Conservation (phyloP, 441 rosid genomes). For the Theobroma grandiflorum region DNA sequence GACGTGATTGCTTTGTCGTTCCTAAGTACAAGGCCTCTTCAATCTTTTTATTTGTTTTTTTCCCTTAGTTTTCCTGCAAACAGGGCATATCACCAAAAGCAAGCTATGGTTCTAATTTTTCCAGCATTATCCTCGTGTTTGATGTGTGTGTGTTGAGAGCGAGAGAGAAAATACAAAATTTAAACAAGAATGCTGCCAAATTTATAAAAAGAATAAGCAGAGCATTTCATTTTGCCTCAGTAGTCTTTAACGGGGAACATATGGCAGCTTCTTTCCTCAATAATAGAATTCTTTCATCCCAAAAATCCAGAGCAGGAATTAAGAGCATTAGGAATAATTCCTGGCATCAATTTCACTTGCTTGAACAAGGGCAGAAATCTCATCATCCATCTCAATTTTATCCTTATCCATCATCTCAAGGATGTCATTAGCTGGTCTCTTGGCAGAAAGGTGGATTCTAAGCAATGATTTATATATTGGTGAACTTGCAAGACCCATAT, state of each 20-base stretch:
- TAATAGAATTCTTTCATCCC: not conserved
- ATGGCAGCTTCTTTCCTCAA: not conserved
- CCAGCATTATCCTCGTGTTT: not conserved
- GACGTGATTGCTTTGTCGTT: no score
- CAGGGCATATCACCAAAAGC: not conserved
- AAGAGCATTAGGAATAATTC: not conserved
- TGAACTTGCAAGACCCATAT: slow-evolving; percentile 55
- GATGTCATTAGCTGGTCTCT: slow-evolving; percentile 48
- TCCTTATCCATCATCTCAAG: slow-evolving; percentile 65
- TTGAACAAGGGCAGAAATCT: slow-evolving; percentile 43
- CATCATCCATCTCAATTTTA: slow-evolving; percentile 47
- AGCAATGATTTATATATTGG: slow-evolving; percentile 56
- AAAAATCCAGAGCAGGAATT: not conserved
- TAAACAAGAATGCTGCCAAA: not conserved
- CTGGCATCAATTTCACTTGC: not conserved
- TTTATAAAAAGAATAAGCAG: not conserved
- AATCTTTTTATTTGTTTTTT: no score
- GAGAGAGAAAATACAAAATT: not conserved
- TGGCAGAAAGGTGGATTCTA: slow-evolving; percentile 49
- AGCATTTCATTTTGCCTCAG: not conserved
- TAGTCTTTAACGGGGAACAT: not conserved
- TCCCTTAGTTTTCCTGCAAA: not conserved
- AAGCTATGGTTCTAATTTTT: not conserved
- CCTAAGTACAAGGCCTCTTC: no score
- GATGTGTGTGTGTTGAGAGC: not conserved